phyloP scores from a whole-genome alignment of 345 rosid genomes.

The Syzygium oleosum region DNA sequence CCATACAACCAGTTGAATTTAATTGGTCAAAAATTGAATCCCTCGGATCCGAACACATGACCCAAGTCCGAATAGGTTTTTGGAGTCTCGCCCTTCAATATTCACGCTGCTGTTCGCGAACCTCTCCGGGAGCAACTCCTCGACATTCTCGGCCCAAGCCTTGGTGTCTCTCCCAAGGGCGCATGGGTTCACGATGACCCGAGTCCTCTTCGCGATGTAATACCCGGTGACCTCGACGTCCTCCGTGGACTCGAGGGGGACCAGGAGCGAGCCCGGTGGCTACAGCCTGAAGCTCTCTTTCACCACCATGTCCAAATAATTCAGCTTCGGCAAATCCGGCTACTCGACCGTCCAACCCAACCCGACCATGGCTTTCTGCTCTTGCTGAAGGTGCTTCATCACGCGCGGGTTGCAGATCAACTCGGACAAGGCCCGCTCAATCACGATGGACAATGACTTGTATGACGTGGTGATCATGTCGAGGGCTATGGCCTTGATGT shows the following conservation, averaged over 20 bases:
- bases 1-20: no score
- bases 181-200: not conserved
- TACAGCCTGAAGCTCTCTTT: constrained; percentile 7
- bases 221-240: not conserved
- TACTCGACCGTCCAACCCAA: constrained; percentile 14
- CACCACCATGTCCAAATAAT: constrained; percentile 15
- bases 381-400: constrained; percentile 9
- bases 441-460: constrained; percentile 1
- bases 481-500: constrained; percentile 17
- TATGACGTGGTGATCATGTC: constrained; percentile 18
- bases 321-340: not conserved
- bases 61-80: no score
- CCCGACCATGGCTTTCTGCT: constrained; percentile 12
- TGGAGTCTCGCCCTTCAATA: not conserved
- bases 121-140: constrained; percentile 16
- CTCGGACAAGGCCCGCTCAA: constrained; percentile 24
- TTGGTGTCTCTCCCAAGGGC: constrained; percentile 4
- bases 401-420: constrained; percentile 11
- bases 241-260: not conserved
- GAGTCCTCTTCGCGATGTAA: not conserved
- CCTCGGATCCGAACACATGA: no score
- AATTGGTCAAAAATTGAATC: no score
- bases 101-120: not conserved
- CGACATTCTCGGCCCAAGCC: not conserved
- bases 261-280: not conserved